Evolutionary conservation across 148 eudicot species (phyloP).

Genomic region (Rhododendron williamsianum): DNA sequence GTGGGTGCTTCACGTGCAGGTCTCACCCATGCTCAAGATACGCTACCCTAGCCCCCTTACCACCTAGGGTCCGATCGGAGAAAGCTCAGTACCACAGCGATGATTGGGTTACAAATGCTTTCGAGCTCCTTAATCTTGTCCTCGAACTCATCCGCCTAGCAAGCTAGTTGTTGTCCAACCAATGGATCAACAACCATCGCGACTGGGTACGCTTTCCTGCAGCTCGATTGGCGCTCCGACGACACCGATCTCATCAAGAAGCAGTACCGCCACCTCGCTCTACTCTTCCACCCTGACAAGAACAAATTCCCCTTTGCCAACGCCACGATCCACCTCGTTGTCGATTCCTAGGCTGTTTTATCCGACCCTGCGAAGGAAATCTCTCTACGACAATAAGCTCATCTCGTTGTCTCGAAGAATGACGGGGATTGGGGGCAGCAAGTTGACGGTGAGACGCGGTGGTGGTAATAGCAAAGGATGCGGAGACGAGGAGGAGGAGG

Average conservation of each 20-base stretch:
- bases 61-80: too few species aligned
- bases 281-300: conserved; percentile 17
- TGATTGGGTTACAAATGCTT: too few species aligned
- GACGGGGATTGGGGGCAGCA: neutral
- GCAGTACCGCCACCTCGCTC: conserved; percentile 5
- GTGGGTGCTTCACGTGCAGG: too few species aligned
- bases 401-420: conserved; percentile 24
- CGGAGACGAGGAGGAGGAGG: too few species aligned
- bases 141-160: too few species aligned
- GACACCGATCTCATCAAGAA: conserved; percentile 16
- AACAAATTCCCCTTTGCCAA: neutral
- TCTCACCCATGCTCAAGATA: too few species aligned
- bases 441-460: neutral
- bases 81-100: too few species aligned
- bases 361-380: neutral
- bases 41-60: too few species aligned
- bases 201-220: conserved; percentile 75
- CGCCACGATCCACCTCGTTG: conserved; percentile 4
- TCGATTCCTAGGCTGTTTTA: conserved; percentile 6
- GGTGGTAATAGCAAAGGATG: conserved; percentile 19
- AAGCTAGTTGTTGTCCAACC: too few species aligned
- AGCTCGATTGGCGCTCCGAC: conserved; percentile 37
- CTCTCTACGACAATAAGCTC: conserved; percentile 37
- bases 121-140: too few species aligned
- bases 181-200: conserved; percentile 30